Evolutionary conservation across 371 early-diverging fungal species (phyloP).

Genomic region (Umbelopsis sp.): DNA sequence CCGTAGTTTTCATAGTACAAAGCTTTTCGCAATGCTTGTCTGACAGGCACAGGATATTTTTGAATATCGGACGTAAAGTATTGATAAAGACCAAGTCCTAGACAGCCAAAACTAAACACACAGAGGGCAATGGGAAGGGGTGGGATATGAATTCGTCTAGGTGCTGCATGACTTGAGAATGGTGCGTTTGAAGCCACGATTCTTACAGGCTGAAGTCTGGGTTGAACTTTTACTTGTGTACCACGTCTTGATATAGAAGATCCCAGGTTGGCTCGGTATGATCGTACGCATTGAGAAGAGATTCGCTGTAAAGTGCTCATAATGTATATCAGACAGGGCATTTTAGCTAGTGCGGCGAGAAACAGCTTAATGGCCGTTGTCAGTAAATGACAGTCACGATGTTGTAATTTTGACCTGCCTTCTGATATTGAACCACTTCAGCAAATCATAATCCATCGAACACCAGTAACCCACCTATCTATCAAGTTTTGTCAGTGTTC

Average conservation of each 20-base stretch:
- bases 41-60: conserved; percentile 57
- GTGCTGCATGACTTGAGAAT: not conserved
- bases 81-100: conserved; percentile 56
- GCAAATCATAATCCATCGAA: too few relatives aligned
- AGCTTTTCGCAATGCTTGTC: conserved; percentile 61
- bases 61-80: conserved; percentile 62
- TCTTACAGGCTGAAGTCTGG: not conserved
- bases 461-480: too few relatives aligned
- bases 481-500: too few relatives aligned
- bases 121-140: conserved; percentile 46
- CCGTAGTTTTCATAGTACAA: conserved; percentile 63
- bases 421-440: too few relatives aligned
- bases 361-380: too few relatives aligned
- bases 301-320: not conserved
- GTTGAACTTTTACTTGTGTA: too few relatives aligned
- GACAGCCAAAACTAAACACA: conserved; percentile 42
- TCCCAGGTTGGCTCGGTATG: not conserved
- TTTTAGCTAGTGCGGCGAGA: not conserved
- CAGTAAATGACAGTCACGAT: too few relatives aligned
- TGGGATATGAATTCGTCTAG: conserved; percentile 32
- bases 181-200: not conserved
- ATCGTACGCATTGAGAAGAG: not conserved
- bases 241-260: not conserved
- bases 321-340: not conserved
- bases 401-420: too few relatives aligned